Evolutionary conservation across 176 grass and related monocot genomes (phyloP), one percentile per base, ranked within the genome.

Genomic region (Chloris gayana): DNA sequence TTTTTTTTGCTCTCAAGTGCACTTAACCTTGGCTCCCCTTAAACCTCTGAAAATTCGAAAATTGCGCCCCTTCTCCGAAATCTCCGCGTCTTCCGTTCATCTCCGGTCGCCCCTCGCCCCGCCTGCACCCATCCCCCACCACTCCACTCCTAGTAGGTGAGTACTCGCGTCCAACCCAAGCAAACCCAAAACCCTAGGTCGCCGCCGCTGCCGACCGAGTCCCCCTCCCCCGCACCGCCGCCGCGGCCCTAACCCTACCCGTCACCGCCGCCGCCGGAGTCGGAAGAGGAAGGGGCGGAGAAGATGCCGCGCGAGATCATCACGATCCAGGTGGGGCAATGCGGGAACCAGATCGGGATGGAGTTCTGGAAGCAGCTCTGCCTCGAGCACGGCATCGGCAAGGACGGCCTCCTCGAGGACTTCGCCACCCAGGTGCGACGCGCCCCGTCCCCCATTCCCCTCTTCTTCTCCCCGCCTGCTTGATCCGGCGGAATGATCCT

Each of bases 321-420:
- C 38, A 99, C 97, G 25, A 99, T 99, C 66, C 93, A 99, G 97
- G 97, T 99, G 84, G 93, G 97, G 78, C 93, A 99, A 99, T 99
- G 97, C 82, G 97, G 97, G 86, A 99, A 99, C 72, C 93, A 95
- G 90, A 93, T 99, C 86, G 93, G 93, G 69, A 99, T 99, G 97
- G 97, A 99, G 90, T 99, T 99, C 93, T 99, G 97, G 97, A 95
- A 99, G 97, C 93, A 99, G 87, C 97, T 99, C 72, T 99, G 97
- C 73, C 97, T 99, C 45, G 93, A 99, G 91, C 97, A 99, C 57
- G 96, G 93, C 79, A 99, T 99, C 86, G 93, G 93, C 76, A 99
- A 95, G 89, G 97, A 99, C 77, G 93, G 93, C 59, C 97, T 96
- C 72, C 97, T 99, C 79, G 93, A 99, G 82, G 97, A 99, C 72